Evolutionary conservation across 139 green algal species (phyloP), one percentile per base, ranked within the genome.

Genomic region (Helicosporidium sp.): DNA sequence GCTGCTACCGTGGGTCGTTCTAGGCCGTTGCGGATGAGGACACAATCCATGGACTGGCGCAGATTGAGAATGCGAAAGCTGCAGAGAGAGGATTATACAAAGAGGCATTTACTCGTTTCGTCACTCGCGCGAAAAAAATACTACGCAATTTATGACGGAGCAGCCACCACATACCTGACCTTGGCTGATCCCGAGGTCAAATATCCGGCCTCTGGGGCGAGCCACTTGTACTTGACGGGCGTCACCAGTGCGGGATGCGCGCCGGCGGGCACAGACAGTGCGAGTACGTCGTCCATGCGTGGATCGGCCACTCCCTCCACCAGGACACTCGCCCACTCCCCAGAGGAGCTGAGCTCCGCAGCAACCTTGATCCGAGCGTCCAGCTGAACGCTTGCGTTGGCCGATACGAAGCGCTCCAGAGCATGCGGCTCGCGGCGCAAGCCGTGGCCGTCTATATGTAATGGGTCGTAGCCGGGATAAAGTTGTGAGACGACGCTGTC

Each of bases 41-140:
- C 50, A 26, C 68, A 49, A 23, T 43, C 40, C 39, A 69, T 13
- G 31, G 49, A 29, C 26, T 42, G 29, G 3, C 61, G 45, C 43
- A 68, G 34, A 35, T 69, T 69, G 24, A 69, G 52, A 28, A 69
- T 26, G 7, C 51, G 43, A 39, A 69, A 69, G 10, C 56, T 66
- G 58, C 24, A 60, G 46, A 44, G 8, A 44, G 7, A 10, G 39
- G 15, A 23, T 43, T 10, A 23, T 43, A 43, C 16, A 25, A 23
- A 23, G 2, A 25, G 20, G 16, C 20, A 10, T 20, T n/a, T n/a
- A n/a, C n/a, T n/a, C n/a, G n/a, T n/a, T n/a, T n/a, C n/a, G n/a
- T n/a, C n/a, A n/a, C n/a, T n/a, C n/a, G n/a, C n/a, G n/a, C n/a
- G n/a, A n/a, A n/a, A n/a, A n/a, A n/a, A n/a, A n/a, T n/a, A n/a